Evolutionary conservation across 192 early-diverging fungal genomes (phyloP), one percentile per base, ranked within the genome.

Genomic region (Chytriomyces confervae): DNA sequence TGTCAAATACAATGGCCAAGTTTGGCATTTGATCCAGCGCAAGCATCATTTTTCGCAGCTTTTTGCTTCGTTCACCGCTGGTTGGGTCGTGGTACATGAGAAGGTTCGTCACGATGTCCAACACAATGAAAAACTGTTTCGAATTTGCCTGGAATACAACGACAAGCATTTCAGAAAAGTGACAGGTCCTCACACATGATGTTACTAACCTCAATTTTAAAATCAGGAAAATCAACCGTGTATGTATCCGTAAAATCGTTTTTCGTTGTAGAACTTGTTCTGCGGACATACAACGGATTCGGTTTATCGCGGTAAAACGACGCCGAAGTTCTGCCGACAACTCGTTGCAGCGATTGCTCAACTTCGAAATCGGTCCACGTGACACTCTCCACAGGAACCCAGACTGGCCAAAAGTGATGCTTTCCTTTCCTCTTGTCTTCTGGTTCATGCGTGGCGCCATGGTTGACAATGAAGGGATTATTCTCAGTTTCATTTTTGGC

Each of bases 61-160:
- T 84, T 61, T 92, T 91, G 61, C 86, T 82, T 16, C 93, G 87
- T 49, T 92, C 91, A 27, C 91, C 93, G 64, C 90, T 89, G 0
- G 87, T 88, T 6, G 95, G 94, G 74, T 95, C 95, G 24, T 89
- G 90, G 72, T 95, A 97, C 18, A 95, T 88, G 9, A 97, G 82
- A 24, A 97, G 85, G 62, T 95, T 93, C 0, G 85, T 88, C 24
- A 94, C 91, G 11, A 93, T 89, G 76, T 96, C 89, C 67, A 89
- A 87, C 4, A 95, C 82, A 0, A 90, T 83, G 46, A 86, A 85
- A 81, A 92, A 96, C 84, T 95, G 94, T 63, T 81, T 81, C 9
- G 95, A 91, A 44, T 91, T 94, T 20, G 61, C 72, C 72, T 74
- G 60, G 8, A 16, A 46, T 5, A 9, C 13, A n/a, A 2, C 9